Evolutionary conservation across 1,139 yeast genomes (phyloP).

Genomic region (Wickerhamiella pararugosa): DNA sequence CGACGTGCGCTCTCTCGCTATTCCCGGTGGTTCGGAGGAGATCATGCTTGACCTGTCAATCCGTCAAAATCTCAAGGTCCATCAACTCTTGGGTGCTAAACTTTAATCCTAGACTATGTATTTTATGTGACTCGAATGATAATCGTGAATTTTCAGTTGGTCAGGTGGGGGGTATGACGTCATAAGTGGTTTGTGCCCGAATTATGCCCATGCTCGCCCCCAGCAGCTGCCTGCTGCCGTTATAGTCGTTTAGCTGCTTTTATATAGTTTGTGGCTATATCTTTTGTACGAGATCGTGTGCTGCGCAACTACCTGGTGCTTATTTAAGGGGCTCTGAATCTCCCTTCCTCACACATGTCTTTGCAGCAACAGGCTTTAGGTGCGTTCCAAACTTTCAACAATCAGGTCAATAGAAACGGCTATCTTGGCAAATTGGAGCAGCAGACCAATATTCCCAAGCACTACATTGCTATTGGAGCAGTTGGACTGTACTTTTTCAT

Average conservation of each 20-base stretch:
- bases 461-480: conserved; percentile 61
- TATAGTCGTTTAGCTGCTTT: no score
- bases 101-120: conserved; percentile 15
- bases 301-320: no score
- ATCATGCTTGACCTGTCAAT: conserved; percentile 31
- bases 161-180: no score
- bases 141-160: no score
- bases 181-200: no score
- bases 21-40: conserved; percentile 34
- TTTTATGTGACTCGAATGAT: no score
- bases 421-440: conserved; percentile 23
- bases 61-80: conserved; percentile 29
- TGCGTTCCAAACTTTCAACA: conserved; percentile 8
- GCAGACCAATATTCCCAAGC: conserved; percentile 51
- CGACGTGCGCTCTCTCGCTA: conserved; percentile 31
- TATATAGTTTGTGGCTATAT: no score
- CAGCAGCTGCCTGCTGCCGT: no score
- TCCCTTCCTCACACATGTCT: conserved; percentile 1
- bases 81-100: conserved; percentile 28
- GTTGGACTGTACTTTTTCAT: conserved; percentile 54
- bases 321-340: not conserved
- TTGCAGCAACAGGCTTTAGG: conserved; percentile 6
- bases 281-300: no score
- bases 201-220: no score
- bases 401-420: conserved; percentile 26